These are phyloP conservation scores for Erysimum cheiranthoides DNA, from an alignment of 345 rosid genomes.

Conservation along the genomic window DNA sequence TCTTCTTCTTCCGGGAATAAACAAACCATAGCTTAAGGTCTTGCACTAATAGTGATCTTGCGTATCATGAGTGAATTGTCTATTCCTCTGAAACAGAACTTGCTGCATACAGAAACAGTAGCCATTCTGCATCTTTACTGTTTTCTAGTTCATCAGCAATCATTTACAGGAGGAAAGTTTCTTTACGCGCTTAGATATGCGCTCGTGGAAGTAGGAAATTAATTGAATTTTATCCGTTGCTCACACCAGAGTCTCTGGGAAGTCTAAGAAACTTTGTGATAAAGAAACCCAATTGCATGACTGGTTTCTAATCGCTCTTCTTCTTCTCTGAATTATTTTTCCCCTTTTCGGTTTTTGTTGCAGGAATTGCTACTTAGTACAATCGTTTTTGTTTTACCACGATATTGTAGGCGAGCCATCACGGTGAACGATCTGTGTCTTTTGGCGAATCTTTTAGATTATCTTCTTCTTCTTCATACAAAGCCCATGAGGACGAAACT, in stretches of 20 bases:
- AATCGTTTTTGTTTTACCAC: constrained; percentile 51
- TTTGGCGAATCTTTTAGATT: constrained; percentile 46
- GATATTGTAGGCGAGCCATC: constrained; percentile 54
- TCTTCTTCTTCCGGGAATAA: constrained; percentile 3
- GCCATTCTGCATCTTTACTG: constrained; percentile 3
- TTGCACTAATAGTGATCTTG: background rate
- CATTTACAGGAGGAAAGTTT: background rate
- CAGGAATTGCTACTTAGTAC: constrained; percentile 52
- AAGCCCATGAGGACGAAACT: constrained; percentile 42
- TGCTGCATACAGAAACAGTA: constrained; percentile 16
- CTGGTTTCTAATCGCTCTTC: constrained; percentile 21
- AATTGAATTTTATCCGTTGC: background rate
- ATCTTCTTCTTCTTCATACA: constrained; percentile 41
- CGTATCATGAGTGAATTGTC: constrained; percentile 1
- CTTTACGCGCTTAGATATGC: constrained; percentile 9
- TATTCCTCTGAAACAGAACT: background rate
- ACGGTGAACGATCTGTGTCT: constrained; percentile 40
- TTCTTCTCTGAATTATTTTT: constrained; percentile 30
- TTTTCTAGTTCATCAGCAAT: constrained; percentile 9
- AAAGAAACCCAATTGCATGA: constrained; percentile 20
- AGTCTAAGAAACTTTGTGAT: constrained; percentile 31
- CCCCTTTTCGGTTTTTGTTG: constrained; percentile 36
- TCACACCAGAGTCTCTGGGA: constrained; percentile 9
- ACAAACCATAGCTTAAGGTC: constrained; percentile 11
- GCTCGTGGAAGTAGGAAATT: constrained; percentile 22